phyloP scores from a whole-genome alignment of 2,329 filamentous ascomycete species.

The Xylariaceae sp. region DNA sequence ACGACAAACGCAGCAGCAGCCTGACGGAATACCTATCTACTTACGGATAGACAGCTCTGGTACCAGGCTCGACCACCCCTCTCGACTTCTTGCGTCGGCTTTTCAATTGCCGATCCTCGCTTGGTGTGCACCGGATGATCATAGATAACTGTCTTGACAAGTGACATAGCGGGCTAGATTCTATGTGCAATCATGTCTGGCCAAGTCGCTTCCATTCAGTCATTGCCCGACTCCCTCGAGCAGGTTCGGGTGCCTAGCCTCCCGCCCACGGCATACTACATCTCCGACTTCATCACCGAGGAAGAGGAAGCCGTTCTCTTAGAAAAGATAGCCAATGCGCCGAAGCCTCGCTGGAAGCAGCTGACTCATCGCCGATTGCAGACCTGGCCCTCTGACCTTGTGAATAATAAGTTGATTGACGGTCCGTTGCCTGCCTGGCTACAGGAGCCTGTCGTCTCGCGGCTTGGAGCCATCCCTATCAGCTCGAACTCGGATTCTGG shows the following conservation, averaged over 20 bases:
- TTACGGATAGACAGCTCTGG: too few relatives aligned
- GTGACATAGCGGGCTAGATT: too few relatives aligned
- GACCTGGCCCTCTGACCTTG: constrained; percentile 79
- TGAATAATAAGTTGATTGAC: constrained; percentile 68
- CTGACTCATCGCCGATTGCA: constrained; percentile 86
- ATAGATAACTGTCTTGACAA: constrained; percentile 7
- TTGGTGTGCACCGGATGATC: too few relatives aligned
- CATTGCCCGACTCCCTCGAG: constrained; percentile 42
- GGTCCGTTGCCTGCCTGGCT: constrained; percentile 72
- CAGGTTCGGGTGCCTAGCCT: constrained; percentile 45
- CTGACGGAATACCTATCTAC: too few relatives aligned
- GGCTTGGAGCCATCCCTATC: constrained; percentile 43
- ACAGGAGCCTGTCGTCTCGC: constrained; percentile 57
- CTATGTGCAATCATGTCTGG: constrained; percentile 4
- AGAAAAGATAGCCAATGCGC: constrained; percentile 57
- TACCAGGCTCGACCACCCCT: too few relatives aligned
- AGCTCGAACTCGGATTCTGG: constrained; percentile 25
- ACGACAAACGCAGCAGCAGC: too few relatives aligned
- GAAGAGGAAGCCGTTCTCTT: constrained; percentile 68
- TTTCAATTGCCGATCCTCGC: too few relatives aligned
- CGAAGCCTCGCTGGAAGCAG: constrained; percentile 75
- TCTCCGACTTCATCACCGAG: constrained; percentile 71
- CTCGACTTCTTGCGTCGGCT: too few relatives aligned
- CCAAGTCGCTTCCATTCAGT: too few relatives aligned
- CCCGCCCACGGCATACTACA: constrained; percentile 69